Conservation (phyloP, 768 basidiomycete genomes). For the Psilocybe subaeruginosa region DNA sequence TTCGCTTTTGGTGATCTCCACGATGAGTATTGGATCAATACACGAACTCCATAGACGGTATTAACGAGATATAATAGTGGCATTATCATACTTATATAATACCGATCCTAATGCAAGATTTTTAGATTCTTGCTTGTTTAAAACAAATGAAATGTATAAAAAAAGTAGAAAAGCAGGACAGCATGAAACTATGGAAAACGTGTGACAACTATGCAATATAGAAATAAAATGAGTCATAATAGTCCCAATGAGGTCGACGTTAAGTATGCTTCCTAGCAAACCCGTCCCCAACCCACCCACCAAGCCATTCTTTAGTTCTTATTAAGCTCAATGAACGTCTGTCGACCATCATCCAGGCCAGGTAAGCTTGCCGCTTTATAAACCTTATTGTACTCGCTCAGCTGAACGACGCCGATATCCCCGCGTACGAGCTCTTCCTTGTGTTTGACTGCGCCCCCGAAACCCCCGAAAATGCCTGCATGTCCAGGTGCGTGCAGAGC, state of each 20-base stretch:
- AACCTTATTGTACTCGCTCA: conserved; percentile 21
- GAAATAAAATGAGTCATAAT: neutral
- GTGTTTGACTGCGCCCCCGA: conserved; percentile 7
- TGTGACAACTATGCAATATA: neutral
- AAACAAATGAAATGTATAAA: neutral
- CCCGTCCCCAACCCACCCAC: neutral
- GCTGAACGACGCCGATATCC: conserved; percentile 23
- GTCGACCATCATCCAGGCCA: conserved; percentile 19
- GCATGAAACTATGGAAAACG: neutral
- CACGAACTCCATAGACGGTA: conserved; percentile 3
- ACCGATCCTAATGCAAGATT: neutral
- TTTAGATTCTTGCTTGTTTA: neutral
- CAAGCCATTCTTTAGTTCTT: neutral
- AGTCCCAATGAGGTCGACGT: neutral
- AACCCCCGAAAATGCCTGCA: conserved; percentile 19
- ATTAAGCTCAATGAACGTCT: conserved; percentile 19
- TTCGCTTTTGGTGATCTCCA: conserved; percentile 38
- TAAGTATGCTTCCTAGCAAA: neutral
- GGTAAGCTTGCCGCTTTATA: conserved; percentile 18
- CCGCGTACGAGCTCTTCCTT: conserved; percentile 16
- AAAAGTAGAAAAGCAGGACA: neutral
- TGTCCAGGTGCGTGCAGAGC: conserved; percentile 23
- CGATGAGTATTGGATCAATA: neutral
- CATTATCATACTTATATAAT: neutral
- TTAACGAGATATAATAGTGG: conserved; percentile 4